Percentiles rank a stretch among this genome's conserved stretches.
These are phyloP conservation scores for Leccinum pachyderme DNA, from an alignment of 1,284 basidiomycete genomes.

Conservation along the genomic window DNA sequence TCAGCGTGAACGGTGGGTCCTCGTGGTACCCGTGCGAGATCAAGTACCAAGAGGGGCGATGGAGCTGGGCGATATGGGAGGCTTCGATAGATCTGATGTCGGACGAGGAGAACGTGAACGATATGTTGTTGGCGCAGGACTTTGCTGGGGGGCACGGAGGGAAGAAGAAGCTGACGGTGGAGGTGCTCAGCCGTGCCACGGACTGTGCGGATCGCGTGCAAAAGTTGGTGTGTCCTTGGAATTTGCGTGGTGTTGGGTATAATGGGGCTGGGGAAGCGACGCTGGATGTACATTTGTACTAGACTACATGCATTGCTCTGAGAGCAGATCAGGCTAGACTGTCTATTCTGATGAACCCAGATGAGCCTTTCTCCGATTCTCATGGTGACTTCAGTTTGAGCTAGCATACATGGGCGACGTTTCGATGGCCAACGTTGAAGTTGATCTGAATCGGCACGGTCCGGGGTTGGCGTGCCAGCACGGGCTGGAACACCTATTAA, in stretches of 20 bases:
- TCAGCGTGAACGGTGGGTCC: constrained; percentile 50
- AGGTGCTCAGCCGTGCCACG: constrained; percentile 36
- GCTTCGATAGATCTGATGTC: constrained; percentile 37
- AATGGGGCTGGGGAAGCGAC: constrained; percentile 23
- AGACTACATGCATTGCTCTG: not conserved
- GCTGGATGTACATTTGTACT: constrained; percentile 11
- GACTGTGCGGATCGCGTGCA: constrained; percentile 35
- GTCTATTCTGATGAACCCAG: too few relatives aligned
- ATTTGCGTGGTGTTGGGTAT: constrained; percentile 43
- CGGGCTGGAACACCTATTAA: too few relatives aligned
- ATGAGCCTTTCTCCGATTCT: too few relatives aligned
- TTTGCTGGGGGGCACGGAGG: constrained; percentile 6
- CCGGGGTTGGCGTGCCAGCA: too few relatives aligned
- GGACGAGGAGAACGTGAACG: constrained; percentile 14
- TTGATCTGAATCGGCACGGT: too few relatives aligned
- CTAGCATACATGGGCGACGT: too few relatives aligned
- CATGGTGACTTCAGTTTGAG: too few relatives aligned
- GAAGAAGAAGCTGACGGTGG: constrained; percentile 16
- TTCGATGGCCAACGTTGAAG: too few relatives aligned
- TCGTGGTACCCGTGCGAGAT: constrained; percentile 53
- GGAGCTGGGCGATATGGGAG: constrained; percentile 75
- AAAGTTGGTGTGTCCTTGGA: constrained; percentile 36
- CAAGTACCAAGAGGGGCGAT: constrained; percentile 59
- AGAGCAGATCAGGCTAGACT: too few relatives aligned
- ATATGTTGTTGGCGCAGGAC: constrained; percentile 15